A percentile compares a stretch with the other conserved stretches of the same genome.
Evolutionary conservation across 495 filamentous ascomycete genomes (phyloP).

Genomic region (Tricharina praecox): DNA sequence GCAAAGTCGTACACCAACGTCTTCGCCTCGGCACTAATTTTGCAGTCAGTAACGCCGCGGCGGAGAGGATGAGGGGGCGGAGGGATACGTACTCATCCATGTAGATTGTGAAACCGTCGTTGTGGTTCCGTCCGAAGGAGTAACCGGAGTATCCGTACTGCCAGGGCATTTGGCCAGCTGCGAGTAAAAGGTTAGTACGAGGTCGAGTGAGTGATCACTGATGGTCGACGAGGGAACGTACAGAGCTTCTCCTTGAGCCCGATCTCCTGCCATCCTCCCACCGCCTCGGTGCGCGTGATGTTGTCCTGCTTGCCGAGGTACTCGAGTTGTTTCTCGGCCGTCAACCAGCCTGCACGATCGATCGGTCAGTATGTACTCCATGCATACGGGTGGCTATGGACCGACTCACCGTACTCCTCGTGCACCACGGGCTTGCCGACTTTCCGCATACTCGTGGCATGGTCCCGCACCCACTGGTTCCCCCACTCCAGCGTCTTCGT

Average conservation of each 20-base stretch:
- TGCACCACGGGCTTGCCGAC: slow-evolving; percentile 49
- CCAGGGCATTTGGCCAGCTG: slow-evolving; percentile 47
- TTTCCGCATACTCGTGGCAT: slow-evolving; percentile 38
- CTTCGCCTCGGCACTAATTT: too few species aligned
- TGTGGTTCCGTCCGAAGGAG: slow-evolving; percentile 37
- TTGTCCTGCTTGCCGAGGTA: slow-evolving; percentile 23
- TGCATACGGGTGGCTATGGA: too few species aligned
- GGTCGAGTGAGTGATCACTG: too few species aligned
- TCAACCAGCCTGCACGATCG: slow-evolving; percentile 25
- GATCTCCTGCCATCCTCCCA: slow-evolving; percentile 43
- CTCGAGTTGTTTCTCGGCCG: slow-evolving; percentile 29
- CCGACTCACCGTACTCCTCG: slow-evolving; percentile 45
- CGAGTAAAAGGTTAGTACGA: too few species aligned
- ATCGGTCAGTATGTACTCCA: neutral
- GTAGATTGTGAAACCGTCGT: slow-evolving; percentile 44
- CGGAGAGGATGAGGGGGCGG: too few species aligned
- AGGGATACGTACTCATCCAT: slow-evolving; percentile 17
- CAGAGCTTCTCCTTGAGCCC: slow-evolving; percentile 36
- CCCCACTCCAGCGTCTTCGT: slow-evolving; percentile 29
- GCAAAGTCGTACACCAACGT: too few species aligned
- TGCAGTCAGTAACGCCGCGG: too few species aligned
- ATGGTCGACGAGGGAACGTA: too few species aligned
- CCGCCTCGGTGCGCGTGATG: slow-evolving; percentile 31
- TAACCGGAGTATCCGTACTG: slow-evolving; percentile 43
- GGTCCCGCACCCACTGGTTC: slow-evolving; percentile 43